These are phyloP conservation scores for Cornus kousa DNA, from an alignment of 148 eudicot genomes.

Conservation along the genomic window DNA sequence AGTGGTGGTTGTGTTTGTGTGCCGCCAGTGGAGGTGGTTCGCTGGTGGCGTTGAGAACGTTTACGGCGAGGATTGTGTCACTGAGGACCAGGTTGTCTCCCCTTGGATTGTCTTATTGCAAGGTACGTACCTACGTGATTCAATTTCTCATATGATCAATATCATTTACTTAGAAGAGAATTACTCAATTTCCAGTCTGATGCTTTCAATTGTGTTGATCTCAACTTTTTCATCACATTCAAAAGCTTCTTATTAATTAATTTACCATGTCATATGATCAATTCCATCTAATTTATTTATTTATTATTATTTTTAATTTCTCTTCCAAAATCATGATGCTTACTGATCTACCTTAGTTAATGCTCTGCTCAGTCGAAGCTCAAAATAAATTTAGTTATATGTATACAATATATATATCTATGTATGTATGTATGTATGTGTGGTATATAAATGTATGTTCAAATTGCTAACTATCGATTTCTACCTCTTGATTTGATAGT, in stretches of 20 bases:
- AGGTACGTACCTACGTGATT: constrained; percentile 39
- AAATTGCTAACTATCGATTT: too few species aligned
- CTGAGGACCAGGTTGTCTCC: constrained; percentile 71
- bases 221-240: background rate
- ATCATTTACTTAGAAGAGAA: too few species aligned
- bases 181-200: background rate
- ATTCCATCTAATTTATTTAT: background rate
- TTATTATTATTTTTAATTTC: background rate
- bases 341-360: too few species aligned
- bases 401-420: too few species aligned
- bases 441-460: too few species aligned
- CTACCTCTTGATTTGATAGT: background rate
- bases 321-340: background rate
- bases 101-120: constrained; percentile 85
- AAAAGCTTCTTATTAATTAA: too few species aligned
- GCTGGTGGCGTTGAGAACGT: constrained; percentile 73
- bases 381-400: too few species aligned
- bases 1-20: constrained; percentile 24
- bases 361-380: too few species aligned
- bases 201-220: background rate
- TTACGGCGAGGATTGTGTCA: constrained; percentile 80
- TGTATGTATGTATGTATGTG: too few species aligned
- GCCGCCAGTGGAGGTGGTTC: constrained; percentile 33
- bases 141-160: too few species aligned
- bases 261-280: background rate